phyloP scores from a whole-genome alignment of 345 rosid species.

The Syzygium jambos region DNA sequence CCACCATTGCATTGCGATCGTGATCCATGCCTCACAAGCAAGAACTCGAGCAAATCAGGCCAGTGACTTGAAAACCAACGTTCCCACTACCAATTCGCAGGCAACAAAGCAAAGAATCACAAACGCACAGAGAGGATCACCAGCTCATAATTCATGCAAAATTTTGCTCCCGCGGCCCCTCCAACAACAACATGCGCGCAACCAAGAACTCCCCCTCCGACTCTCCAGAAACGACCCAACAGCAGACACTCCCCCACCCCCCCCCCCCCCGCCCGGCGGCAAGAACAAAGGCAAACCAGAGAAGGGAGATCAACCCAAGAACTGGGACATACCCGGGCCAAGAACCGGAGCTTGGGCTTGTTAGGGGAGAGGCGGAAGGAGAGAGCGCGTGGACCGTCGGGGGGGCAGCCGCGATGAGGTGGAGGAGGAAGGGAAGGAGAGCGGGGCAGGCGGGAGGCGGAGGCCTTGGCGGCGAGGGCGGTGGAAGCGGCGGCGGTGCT shows the following conservation, averaged over 20 bases:
- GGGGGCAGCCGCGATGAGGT: neutral
- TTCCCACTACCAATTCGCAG: neutral
- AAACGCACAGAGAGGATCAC: neutral
- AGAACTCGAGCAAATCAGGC: neutral
- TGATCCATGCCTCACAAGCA: neutral
- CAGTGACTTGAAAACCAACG: neutral
- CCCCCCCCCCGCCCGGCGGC: neutral
- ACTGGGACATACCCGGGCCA: conserved; percentile 29
- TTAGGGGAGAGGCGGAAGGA: conserved; percentile 35
- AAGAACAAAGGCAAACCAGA: neutral
- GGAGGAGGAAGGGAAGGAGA: neutral
- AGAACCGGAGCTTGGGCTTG: conserved; percentile 29
- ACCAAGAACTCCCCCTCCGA: neutral
- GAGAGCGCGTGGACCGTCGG: neutral
- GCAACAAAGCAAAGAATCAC: neutral
- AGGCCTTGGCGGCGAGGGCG: neutral
- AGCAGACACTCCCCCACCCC: neutral
- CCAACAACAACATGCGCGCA: neutral
- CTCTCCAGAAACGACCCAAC: neutral
- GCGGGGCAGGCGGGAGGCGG: neutral
- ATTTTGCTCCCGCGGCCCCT: neutral
- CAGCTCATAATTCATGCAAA: neutral
- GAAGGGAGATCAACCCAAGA: neutral
- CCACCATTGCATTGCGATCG: neutral
- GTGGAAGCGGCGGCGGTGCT: neutral